These are phyloP conservation scores for Friedmanniomyces endolithicus DNA, from an alignment of 495 filamentous ascomycete genomes.

Conservation along the genomic window DNA sequence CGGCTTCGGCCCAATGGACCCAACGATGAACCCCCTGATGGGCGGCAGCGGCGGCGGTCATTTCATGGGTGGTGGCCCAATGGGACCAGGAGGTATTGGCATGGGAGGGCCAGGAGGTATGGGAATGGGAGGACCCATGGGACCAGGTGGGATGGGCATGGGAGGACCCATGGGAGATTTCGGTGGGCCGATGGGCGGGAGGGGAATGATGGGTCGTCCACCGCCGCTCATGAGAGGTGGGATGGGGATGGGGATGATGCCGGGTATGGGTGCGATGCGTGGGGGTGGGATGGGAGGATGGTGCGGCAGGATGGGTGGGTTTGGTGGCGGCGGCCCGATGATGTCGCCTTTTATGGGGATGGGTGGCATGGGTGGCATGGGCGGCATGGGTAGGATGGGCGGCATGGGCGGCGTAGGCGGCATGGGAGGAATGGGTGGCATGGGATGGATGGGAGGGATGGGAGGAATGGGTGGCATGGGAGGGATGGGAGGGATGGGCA, in stretches of 20 bases:
- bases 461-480: neutral
- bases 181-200: neutral
- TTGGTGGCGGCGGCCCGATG: neutral
- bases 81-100: neutral
- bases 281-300: neutral
- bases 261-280: neutral
- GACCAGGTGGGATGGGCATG: neutral
- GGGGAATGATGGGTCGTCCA: neutral
- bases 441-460: neutral
- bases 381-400: neutral
- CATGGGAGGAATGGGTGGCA: neutral
- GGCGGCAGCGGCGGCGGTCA: neutral
- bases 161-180: neutral
- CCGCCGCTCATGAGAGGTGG: neutral
- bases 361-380: neutral
- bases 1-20: neutral
- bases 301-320: neutral
- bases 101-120: neutral
- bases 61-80: neutral
- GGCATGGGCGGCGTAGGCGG: neutral
- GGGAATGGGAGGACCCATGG: neutral
- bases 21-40: neutral
- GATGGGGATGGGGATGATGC: neutral
- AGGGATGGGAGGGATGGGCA: neutral
- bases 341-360: neutral